A percentile compares a stretch with the other conserved stretches of the same genome.
Evolutionary conservation across 2,329 filamentous ascomycete species (phyloP).

Genomic region (Fusarium nanum): DNA sequence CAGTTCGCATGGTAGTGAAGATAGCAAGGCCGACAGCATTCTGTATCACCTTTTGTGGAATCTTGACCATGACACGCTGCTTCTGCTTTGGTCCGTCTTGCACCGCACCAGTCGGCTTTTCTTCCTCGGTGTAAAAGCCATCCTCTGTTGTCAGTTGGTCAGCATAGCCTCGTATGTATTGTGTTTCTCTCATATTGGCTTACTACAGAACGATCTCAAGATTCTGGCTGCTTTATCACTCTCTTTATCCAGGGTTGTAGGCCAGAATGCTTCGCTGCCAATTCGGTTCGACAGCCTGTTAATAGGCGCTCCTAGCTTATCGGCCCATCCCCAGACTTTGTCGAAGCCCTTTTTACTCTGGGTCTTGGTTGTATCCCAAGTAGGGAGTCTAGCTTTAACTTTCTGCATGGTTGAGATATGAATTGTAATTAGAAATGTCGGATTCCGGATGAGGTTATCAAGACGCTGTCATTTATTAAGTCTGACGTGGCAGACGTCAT

Average conservation of each 20-base stretch:
- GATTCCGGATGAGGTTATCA: neutral
- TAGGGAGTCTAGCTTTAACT: conserved; percentile 50
- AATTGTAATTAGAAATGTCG: neutral
- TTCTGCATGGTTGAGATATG: conserved; percentile 49
- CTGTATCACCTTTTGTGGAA: conserved; percentile 68
- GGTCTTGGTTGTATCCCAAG: conserved; percentile 67
- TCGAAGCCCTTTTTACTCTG: conserved; percentile 76
- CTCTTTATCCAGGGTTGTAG: conserved; percentile 86
- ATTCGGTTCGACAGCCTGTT: conserved; percentile 85
- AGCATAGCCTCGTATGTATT: rapidly evolving
- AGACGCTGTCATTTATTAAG: conserved; percentile 4
- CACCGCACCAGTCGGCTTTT: conserved; percentile 36
- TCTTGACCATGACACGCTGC: conserved; percentile 62
- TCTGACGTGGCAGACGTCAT: conserved; percentile 23
- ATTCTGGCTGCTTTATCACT: conserved; percentile 90
- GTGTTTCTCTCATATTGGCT: conserved; percentile 41
- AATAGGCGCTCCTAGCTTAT: conserved; percentile 74
- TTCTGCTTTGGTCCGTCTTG: conserved; percentile 53
- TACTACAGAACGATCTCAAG: conserved; percentile 85
- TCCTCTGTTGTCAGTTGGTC: conserved; percentile 55
- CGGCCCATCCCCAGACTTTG: conserved; percentile 70
- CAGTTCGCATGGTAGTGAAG: conserved; percentile 76
- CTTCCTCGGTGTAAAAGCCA: conserved; percentile 61
- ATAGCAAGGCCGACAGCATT: conserved; percentile 76
- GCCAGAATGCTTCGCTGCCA: conserved; percentile 85